Evolutionary conservation across 345 rosid genomes (phyloP), one percentile per base, ranked within the genome.

Genomic region (Mangifera indica): DNA sequence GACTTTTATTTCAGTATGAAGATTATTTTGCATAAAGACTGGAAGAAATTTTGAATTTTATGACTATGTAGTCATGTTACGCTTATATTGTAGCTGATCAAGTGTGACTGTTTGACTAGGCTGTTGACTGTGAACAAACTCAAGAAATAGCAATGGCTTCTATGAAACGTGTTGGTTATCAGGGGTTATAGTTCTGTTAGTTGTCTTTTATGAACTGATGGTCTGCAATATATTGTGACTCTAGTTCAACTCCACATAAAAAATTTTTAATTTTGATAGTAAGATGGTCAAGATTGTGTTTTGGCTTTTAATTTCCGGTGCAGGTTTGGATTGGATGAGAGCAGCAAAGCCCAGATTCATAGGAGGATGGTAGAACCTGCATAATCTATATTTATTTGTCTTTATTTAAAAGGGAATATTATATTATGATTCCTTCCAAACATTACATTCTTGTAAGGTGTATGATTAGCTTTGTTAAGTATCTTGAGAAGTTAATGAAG

Each of bases 1-100:
- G 8, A 11, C 26, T 21, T 32, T 8, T 13, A 7, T 69, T 69
- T 57, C 18, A 55, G 56, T 68, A 59, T 63, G 64, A 75, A 77
- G 42, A 56, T 60, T 14, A 45, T 54, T 22, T 21, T 40, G 25
- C 51, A 34, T 71, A 49, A 42, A 15, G 17, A n/a, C 60, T 52
- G 25, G 67, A 21, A 25, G 25, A 48, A 57, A 49, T 24, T 60
- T 65, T 55, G 24, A 1, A 15, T 12, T 63, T 66, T 17, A 12
- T 56, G 45, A 45, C n/a, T 40, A n/a, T 5, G 11, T 49, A 66
- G 21, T 63, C 67, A 22, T 49, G 69, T 48, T 51, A 48, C 75
- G 67, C 54, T 58, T 46, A 26, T 55, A 26, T 26, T 57, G 40
- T 57, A 32, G n/a, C 21, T 45, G 13, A 9, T 70, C 0, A 13